Evolutionary conservation across 2,329 filamentous ascomycete species (phyloP), one percentile per base, ranked within the genome.

Genomic region (Lojkania enalia): DNA sequence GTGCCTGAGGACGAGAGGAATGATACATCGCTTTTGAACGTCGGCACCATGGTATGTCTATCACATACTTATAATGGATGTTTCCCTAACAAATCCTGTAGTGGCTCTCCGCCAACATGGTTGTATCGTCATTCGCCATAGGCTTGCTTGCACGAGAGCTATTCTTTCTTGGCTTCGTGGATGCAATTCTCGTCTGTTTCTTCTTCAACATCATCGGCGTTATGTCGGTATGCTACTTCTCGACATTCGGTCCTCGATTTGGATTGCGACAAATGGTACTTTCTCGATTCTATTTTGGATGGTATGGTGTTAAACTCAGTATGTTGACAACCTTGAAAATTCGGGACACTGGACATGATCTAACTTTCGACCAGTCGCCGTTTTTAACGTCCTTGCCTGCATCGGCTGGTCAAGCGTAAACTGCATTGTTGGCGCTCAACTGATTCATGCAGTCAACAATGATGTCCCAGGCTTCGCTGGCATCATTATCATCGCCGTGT

Each of bases 91-190:
- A 7, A 33, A 9, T 23, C 14, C 14, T 41, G 29, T 51, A 87
- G 83, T 90, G 87, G 87, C 74, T 88, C 33, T 85, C 86, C 1
- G 85, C 86, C 59, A 90, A 90, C 70, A 83, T 90, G 83, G 85
- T 87, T 41, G 83, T 89, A 36, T 85, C 83, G 18, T 84, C 85
- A 12, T 89, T 90, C 60, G 86, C 88, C 37, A 85, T 90, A 44
- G 88, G 87, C 35, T 81, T 87, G 14, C 78, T 92, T 4, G 84
- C 81, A 1, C 77, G 83, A n/a, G 78, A 83, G 6, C 70, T 88
- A 18, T 91, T 89, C 69, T 69, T 70, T 6, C 77, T 92, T 6
- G 86, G 87, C 7, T 90, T 88, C 54, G 74, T 85, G 37, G 88
- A 92, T 60, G 82, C 84, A 5, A 81, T 87, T 23, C 71, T 92